These are phyloP conservation scores for Calamus simplicifolius DNA, from an alignment of 176 grass and related monocot species.

Conservation along the genomic window DNA sequence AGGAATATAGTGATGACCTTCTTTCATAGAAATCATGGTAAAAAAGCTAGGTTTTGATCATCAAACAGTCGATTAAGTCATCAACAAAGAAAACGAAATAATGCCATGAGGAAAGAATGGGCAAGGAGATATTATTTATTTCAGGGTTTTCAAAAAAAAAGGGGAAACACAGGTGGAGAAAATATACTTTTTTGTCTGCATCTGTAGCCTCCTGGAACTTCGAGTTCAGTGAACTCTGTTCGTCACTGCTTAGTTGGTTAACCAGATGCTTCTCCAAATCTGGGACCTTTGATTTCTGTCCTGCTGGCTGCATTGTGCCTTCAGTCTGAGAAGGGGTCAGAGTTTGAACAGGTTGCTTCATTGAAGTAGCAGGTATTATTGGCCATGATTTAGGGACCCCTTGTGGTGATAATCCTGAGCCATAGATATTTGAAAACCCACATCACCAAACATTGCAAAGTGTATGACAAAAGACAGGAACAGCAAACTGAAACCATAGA, in stretches of 20 bases:
- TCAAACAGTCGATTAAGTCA: too few relatives aligned
- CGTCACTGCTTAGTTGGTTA: constrained; percentile 95
- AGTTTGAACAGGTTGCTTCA: constrained; percentile 58
- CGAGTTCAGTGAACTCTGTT: constrained; percentile 51
- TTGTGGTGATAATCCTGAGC: constrained; percentile 47
- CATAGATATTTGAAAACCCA: too few relatives aligned
- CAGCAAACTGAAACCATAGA: too few relatives aligned
- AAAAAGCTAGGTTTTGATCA: too few relatives aligned
- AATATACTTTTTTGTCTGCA: constrained; percentile 75
- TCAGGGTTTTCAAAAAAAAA: neutral
- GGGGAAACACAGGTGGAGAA: neutral
- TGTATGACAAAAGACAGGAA: too few relatives aligned
- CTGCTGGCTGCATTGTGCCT: constrained; percentile 27
- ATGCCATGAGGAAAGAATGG: too few relatives aligned
- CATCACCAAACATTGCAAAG: constrained; percentile 14
- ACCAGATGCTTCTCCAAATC: constrained; percentile 84
- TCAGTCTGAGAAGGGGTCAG: constrained; percentile 47
- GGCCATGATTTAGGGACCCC: constrained; percentile 42
- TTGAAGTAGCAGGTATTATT: constrained; percentile 43
- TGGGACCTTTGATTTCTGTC: constrained; percentile 77
- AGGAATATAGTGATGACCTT: too few relatives aligned
- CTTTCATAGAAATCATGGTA: too few relatives aligned
- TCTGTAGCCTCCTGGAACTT: constrained; percentile 96
- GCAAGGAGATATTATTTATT: too few relatives aligned
- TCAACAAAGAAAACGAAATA: too few relatives aligned